phyloP scores from a whole-genome alignment of 2,329 filamentous ascomycete species.

The Colletotrichum abscissum region DNA sequence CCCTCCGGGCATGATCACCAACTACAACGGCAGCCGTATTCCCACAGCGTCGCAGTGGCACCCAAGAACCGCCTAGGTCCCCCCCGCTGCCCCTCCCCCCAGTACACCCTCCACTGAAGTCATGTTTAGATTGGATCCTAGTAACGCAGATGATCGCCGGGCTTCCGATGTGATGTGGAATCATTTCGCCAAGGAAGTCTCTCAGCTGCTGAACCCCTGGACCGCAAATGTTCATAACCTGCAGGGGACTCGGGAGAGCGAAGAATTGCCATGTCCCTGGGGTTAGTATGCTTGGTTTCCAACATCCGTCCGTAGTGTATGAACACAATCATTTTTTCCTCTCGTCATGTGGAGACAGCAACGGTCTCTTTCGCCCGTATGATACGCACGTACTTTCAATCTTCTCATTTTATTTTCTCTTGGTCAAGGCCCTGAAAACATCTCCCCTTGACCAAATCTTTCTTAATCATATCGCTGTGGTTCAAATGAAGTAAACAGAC shows the following conservation, averaged over 20 bases:
- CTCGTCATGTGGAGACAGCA: background rate
- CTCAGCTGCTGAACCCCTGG: constrained; percentile 2
- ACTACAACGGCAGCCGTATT: constrained; percentile 1
- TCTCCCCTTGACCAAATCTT: background rate
- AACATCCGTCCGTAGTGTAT: background rate
- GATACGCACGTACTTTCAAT: constrained; percentile 6
- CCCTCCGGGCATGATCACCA: constrained; percentile 18
- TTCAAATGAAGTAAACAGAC: background rate
- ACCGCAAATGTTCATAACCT: background rate
- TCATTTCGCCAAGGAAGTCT: constrained; percentile 11
- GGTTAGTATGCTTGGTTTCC: background rate
- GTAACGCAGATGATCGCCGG: constrained; percentile 9
- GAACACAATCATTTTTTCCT: background rate
- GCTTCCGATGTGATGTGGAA: constrained; percentile 26
- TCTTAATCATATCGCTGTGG: background rate
- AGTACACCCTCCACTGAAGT: background rate
- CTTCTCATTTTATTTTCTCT: background rate
- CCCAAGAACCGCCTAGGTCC: background rate
- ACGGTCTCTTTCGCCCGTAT: background rate
- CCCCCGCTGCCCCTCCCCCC: background rate
- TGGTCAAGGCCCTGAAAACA: background rate
- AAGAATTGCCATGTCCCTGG: background rate
- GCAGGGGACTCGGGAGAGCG: background rate
- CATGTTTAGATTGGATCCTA: background rate
- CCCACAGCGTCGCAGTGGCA: constrained; percentile 13